phyloP scores from a whole-genome alignment of 2,329 filamentous ascomycete species.

The Fusarium equiseti region DNA sequence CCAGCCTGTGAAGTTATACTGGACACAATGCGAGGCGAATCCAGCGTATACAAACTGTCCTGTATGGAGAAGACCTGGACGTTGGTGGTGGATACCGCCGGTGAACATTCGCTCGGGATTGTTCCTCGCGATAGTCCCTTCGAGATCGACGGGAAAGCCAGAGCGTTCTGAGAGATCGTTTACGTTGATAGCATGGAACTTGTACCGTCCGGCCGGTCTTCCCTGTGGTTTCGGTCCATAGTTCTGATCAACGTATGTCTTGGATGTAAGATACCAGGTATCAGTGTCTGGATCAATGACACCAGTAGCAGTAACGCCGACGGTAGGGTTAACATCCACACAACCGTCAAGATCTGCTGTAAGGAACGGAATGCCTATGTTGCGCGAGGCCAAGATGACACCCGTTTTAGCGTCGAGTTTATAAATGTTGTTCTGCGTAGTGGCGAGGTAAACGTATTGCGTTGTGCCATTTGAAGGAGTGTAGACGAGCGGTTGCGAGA shows the following conservation, averaged over 20 bases:
- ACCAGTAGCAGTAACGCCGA: conserved; percentile 61
- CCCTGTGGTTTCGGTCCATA: conserved; percentile 50
- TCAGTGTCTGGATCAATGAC: conserved; percentile 60
- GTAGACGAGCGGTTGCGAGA: conserved; percentile 63
- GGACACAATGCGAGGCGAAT: conserved; percentile 68
- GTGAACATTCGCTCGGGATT: conserved; percentile 62
- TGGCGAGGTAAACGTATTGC: conserved; percentile 68
- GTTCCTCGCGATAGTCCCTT: conserved; percentile 61
- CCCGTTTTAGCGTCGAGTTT: conserved; percentile 68
- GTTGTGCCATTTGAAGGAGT: conserved; percentile 60
- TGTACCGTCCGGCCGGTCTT: conserved; percentile 52
- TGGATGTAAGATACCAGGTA: conserved; percentile 59
- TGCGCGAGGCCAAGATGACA: conserved; percentile 60
- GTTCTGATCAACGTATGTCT: conserved; percentile 56
- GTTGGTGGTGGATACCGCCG: conserved; percentile 65
- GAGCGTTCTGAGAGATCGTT: conserved; percentile 54
- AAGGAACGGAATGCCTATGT: conserved; percentile 63
- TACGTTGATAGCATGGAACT: conserved; percentile 54
- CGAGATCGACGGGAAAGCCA: conserved; percentile 62
- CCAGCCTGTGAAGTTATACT: conserved; percentile 68
- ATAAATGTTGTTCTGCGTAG: conserved; percentile 69
- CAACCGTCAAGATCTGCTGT: conserved; percentile 62
- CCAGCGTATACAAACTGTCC: conserved; percentile 63
- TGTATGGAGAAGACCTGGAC: conserved; percentile 60
- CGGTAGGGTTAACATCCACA: conserved; percentile 61